Evolutionary conservation across 2,329 filamentous ascomycete species (phyloP).

Genomic region (Colletotrichum sp.): DNA sequence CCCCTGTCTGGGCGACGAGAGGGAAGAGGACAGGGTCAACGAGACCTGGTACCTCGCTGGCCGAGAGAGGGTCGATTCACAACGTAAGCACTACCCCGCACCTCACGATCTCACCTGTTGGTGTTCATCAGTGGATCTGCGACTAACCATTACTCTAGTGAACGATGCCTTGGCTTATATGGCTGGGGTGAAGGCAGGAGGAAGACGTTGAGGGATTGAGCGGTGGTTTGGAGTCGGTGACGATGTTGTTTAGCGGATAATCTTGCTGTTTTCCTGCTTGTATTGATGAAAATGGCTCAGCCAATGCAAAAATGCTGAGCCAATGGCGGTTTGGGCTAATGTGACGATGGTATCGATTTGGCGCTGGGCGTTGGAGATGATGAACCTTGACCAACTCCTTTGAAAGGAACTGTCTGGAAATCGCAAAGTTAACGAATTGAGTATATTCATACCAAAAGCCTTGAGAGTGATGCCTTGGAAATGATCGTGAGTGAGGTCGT

Average conservation of each 20-base stretch:
- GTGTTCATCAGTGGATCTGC: background rate
- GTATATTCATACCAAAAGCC: background rate
- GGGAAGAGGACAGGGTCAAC: conserved; percentile 14
- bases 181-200: background rate
- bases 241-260: background rate
- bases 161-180: conserved; percentile 19
- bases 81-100: background rate
- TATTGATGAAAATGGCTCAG: background rate
- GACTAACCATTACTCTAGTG: conserved; percentile 12
- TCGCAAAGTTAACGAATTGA: background rate
- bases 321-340: background rate
- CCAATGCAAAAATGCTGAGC: background rate
- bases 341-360: background rate
- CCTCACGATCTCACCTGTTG: background rate
- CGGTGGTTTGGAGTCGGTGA: background rate
- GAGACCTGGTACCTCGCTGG: conserved; percentile 18
- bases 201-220: background rate
- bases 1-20: conserved; percentile 10
- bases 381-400: background rate
- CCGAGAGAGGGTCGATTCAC: background rate
- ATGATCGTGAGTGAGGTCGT: background rate
- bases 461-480: background rate
- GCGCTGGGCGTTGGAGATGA: background rate
- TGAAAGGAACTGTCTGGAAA: background rate
- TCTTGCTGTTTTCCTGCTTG: background rate